Conservation (phyloP, 345 rosid genomes). For the Syzygium aqueum region DNA sequence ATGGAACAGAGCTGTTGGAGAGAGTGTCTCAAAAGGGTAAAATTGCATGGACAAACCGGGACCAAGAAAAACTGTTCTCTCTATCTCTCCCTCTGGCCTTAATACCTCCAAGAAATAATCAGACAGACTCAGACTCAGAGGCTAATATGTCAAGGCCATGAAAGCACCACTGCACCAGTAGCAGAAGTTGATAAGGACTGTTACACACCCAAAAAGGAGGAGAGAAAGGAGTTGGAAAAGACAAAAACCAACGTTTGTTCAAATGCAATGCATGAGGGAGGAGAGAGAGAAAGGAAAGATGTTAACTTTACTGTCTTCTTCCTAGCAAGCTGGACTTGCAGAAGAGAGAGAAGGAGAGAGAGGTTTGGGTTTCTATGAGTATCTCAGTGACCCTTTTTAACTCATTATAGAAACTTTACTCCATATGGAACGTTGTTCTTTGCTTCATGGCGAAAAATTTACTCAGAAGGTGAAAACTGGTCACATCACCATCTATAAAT, state of each 20-base stretch:
- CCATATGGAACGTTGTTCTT: neutral
- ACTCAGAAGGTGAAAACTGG: neutral
- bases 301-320: neutral
- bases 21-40: neutral
- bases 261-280: neutral
- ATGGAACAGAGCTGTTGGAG: neutral
- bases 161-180: neutral
- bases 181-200: neutral
- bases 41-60: neutral
- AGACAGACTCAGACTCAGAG: neutral
- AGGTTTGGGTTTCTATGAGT: neutral
- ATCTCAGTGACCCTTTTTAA: neutral
- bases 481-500: neutral
- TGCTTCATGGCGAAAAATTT: neutral
- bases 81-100: neutral
- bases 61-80: neutral
- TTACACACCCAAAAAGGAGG: neutral
- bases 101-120: neutral
- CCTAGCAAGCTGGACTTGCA: neutral
- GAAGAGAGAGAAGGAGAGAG: neutral
- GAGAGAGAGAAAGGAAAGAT: neutral
- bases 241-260: neutral
- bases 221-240: neutral
- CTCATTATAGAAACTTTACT: neutral
- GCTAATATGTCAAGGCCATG: neutral